Evolutionary conservation across 129 eudicot species (phyloP).

Genomic region (Flaveria brownii): DNA sequence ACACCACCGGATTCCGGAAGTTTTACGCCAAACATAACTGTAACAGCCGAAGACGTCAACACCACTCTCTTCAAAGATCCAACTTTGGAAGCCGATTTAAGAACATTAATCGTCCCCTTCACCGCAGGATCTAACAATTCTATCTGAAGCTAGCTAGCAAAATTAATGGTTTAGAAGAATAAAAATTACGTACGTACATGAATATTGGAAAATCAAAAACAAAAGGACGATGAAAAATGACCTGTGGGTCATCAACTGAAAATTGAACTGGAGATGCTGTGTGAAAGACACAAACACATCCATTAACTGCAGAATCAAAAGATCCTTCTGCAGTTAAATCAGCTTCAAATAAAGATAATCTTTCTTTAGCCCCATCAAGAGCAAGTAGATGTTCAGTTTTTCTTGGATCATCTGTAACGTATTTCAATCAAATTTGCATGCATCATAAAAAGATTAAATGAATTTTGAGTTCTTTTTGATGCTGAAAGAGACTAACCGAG

Average conservation of each 20-base stretch:
- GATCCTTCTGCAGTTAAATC: conserved; percentile 50
- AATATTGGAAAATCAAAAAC: background rate
- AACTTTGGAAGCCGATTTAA: conserved; percentile 46
- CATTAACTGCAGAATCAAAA: conserved; percentile 44
- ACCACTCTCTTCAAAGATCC: conserved; percentile 47
- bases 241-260: conserved; percentile 43
- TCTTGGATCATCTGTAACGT: conserved; percentile 47
- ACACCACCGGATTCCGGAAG: conserved; percentile 34
- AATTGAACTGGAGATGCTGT: conserved; percentile 45
- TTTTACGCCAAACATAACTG: conserved; percentile 35
- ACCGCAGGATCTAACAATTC: conserved; percentile 54
- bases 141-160: conserved; percentile 12
- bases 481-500: conserved; percentile 24
- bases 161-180: no score
- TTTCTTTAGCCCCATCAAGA: conserved; percentile 61
- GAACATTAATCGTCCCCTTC: conserved; percentile 63
- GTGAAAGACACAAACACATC: conserved; percentile 49
- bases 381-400: conserved; percentile 49
- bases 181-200: no score
- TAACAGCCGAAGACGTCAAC: conserved; percentile 53
- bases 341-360: conserved; percentile 49
- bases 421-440: background rate
- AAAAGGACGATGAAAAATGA: background rate
- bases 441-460: background rate
- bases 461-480: no score